These are phyloP conservation scores for Fusarium sp. DNA, from an alignment of 2,329 filamentous ascomycete species.

Conservation along the genomic window DNA sequence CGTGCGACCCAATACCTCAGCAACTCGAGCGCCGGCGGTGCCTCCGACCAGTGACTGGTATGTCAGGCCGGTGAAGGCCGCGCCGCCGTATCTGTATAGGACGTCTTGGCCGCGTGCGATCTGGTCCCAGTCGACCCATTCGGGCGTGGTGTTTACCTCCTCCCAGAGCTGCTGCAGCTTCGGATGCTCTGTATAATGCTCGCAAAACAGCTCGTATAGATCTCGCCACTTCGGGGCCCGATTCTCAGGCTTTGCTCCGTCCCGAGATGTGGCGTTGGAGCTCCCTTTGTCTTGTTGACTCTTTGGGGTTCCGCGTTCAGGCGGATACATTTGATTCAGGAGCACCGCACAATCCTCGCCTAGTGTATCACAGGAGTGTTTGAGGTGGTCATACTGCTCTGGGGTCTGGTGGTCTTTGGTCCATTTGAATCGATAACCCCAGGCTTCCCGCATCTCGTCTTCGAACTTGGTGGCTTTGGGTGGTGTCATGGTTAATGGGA, in stretches of 20 bases:
- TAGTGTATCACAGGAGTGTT: not conserved
- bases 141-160: accelerated
- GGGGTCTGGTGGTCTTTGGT: not conserved
- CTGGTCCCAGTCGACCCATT: not conserved
- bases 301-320: accelerated
- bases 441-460: not conserved
- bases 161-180: not conserved
- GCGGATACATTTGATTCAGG: not conserved
- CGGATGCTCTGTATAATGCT: not conserved
- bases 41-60: not conserved
- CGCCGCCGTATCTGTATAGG: accelerated
- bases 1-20: not conserved
- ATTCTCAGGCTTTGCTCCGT: accelerated
- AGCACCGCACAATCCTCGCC: not conserved
- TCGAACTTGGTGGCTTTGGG: not conserved
- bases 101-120: not conserved
- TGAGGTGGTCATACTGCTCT: not conserved
- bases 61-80: accelerated
- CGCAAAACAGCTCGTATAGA: not conserved
- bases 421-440: not conserved
- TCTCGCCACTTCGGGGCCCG: not conserved
- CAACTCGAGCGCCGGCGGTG: not conserved
- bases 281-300: accelerated
- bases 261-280: accelerated
- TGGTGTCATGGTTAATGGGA: not conserved